Evolutionary conservation across 345 rosid species (phyloP), one percentile per base, ranked within the genome.

Genomic region (Rhodomyrtus tomentosa): DNA sequence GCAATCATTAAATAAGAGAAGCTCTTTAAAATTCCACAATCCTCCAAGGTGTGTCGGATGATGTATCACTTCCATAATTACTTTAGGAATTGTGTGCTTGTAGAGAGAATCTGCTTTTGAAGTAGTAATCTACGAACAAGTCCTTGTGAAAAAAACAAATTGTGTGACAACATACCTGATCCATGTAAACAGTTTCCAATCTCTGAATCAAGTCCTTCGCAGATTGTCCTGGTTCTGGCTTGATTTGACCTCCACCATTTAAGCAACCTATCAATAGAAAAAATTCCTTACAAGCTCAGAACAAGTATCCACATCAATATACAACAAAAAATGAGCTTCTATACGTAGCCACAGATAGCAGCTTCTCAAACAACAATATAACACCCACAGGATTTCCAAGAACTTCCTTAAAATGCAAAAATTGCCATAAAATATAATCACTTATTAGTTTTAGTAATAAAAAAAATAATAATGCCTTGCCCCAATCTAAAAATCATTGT

Each of bases 191-290:
- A 73, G 89, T 87, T 90, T 95, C 98, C 48, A 93, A 87, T 24
- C 90, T 82, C 85, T 91, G 88, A 89, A 95, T 92, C 92, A 95
- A 90, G 83, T 92, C 95, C 88, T 92, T 95, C 18, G 91, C 99
- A 83, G 96, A 90, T 85, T 94, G 98, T 56, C 95, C 95, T 9
- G 86, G 92, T 88, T 91, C 95, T 87, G 99, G 99, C 90, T 95
- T 97, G 82, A 95, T 92, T 89, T 95, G 99, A 80, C 99, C 99
- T 79, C 96, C 99, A 32, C 99, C 99, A 84, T 95, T 97, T 85
- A 95, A 85, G 91, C 99, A 97, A 73, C 98, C 99, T 96, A 88
- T 49, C 83, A 40, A 27, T 27, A 80, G n/a, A 82, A 82, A 72
- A 80, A 53, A 55, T 21, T 56, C 15, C 36, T 27, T 42, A 32